These are phyloP conservation scores for Henckelia pumila DNA, from an alignment of 257 asterid genomes.

Conservation along the genomic window DNA sequence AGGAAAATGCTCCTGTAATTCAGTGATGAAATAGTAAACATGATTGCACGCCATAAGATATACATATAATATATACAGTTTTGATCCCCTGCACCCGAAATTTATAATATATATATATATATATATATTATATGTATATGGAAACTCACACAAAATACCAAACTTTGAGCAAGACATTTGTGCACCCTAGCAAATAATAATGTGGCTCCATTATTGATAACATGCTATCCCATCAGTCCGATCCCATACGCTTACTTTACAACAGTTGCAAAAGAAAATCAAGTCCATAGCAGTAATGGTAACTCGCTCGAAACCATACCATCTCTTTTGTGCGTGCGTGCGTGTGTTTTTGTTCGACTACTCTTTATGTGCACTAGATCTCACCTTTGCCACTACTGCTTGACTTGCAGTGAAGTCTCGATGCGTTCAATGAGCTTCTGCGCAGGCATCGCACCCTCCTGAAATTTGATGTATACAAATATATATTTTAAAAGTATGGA, in stretches of 20 bases:
- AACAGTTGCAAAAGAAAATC: neutral
- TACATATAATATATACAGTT: too few relatives aligned
- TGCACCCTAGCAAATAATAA: too few relatives aligned
- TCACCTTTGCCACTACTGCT: constrained; percentile 51
- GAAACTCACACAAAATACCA: neutral
- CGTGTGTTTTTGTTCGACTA: neutral
- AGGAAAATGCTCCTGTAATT: neutral
- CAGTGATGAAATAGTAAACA: too few relatives aligned
- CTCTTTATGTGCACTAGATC: constrained; percentile 12
- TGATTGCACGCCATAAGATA: too few relatives aligned
- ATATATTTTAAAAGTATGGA: neutral
- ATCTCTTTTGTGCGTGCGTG: neutral
- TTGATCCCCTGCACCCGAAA: too few relatives aligned
- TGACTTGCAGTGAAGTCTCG: constrained; percentile 63
- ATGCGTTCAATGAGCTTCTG: constrained; percentile 66
- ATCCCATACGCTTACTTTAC: constrained; percentile 4
- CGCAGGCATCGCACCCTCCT: constrained; percentile 88
- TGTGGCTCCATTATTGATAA: neutral
- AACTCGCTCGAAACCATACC: neutral
- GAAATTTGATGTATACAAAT: constrained; percentile 22
- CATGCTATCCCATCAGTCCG: constrained; percentile 10
- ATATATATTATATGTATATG: too few relatives aligned
- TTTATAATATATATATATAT: too few relatives aligned
- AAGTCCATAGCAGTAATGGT: neutral
- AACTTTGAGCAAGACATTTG: neutral